These are phyloP conservation scores for Yamadazyma sp. DNA, from an alignment of 1,139 yeast species.

Conservation along the genomic window DNA sequence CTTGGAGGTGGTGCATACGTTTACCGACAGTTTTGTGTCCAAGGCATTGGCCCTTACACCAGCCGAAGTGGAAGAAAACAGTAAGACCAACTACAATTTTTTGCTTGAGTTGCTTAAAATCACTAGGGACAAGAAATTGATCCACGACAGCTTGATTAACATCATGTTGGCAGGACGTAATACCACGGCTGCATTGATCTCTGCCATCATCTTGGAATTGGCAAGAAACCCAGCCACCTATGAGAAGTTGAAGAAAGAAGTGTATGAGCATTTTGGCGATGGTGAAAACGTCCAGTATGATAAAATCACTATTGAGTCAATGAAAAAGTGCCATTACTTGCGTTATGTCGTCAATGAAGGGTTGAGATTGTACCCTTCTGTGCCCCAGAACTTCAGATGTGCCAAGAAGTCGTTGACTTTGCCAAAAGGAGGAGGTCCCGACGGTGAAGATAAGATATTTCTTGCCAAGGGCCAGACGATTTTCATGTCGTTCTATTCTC, in stretches of 20 bases:
- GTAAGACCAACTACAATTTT: slow-evolving; percentile 41
- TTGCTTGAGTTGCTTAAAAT: slow-evolving; percentile 46
- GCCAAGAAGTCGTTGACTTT: slow-evolving; percentile 45
- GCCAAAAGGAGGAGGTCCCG: slow-evolving; percentile 57
- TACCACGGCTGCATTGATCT: slow-evolving; percentile 51
- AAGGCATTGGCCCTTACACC: slow-evolving; percentile 26
- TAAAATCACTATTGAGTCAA: slow-evolving; percentile 38
- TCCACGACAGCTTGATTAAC: slow-evolving; percentile 49
- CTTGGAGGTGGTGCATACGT: slow-evolving; percentile 27
- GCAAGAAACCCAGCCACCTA: slow-evolving; percentile 41
- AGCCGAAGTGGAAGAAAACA: slow-evolving; percentile 26
- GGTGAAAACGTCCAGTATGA: slow-evolving; percentile 17
- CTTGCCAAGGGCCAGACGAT: slow-evolving; percentile 45
- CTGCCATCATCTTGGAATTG: slow-evolving; percentile 41
- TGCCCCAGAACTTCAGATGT: slow-evolving; percentile 49
- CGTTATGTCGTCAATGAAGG: slow-evolving; percentile 49
- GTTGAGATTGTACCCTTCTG: slow-evolving; percentile 54
- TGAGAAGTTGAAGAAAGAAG: slow-evolving; percentile 32
- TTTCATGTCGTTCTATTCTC: slow-evolving; percentile 39
- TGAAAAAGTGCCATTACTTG: slow-evolving; percentile 51
- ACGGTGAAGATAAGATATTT: slow-evolving; percentile 41
- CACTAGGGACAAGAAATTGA: slow-evolving; percentile 44
- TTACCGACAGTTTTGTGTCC: slow-evolving; percentile 26
- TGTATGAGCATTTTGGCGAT: slow-evolving; percentile 29
- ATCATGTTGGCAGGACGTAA: slow-evolving; percentile 53